A percentile compares a stretch with the other conserved stretches of the same genome.
phyloP scores from a whole-genome alignment of 139 green algal genomes.

The Chlamydomonas sp. region DNA sequence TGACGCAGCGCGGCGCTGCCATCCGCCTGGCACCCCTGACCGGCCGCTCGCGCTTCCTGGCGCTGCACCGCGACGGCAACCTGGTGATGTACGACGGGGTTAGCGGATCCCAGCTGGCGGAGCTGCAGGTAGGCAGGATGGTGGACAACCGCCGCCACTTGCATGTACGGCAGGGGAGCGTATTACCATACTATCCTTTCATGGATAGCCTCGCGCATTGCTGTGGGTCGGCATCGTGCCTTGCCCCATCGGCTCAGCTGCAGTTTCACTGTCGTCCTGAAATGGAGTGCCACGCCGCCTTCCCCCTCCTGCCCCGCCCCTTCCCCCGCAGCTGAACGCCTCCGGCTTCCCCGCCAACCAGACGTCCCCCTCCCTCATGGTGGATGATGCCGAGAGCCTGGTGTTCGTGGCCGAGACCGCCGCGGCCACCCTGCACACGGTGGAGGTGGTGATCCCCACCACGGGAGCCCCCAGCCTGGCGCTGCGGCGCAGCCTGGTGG shows the following conservation, averaged over 20 bases:
- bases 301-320: background rate
- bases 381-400: background rate
- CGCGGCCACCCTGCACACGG: background rate
- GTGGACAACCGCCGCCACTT: no score
- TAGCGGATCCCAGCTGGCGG: background rate
- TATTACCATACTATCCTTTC: background rate
- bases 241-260: no score
- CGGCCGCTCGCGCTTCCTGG: background rate
- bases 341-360: constrained; percentile 5
- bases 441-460: background rate
- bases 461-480: background rate
- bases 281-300: background rate
- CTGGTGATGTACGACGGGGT: background rate
- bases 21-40: background rate
- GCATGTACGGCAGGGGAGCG: background rate
- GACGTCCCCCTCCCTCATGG: background rate
- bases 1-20: constrained; percentile 3
- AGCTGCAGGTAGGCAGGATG: background rate
- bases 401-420: background rate
- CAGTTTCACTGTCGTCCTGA: no score
- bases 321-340: background rate
- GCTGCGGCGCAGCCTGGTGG: background rate
- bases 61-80: constrained; percentile 9
- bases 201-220: no score
- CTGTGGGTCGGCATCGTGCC: no score